These are phyloP conservation scores for Raffaelea albimanens DNA, from an alignment of 2,329 filamentous ascomycete genomes.

Conservation along the genomic window DNA sequence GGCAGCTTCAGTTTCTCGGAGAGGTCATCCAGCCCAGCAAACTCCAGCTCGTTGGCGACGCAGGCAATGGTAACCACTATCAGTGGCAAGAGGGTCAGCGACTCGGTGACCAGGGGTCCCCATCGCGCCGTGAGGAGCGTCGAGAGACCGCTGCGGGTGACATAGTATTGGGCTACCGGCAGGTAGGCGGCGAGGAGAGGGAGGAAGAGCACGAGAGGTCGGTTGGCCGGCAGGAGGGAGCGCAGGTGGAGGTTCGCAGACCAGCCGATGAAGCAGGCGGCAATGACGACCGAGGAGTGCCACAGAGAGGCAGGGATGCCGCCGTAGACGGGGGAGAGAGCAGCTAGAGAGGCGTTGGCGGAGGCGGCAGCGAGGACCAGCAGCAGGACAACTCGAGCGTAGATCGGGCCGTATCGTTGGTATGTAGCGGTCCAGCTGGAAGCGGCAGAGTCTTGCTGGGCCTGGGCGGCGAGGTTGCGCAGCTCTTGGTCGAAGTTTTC, in stretches of 20 bases:
- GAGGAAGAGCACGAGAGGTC: slow-evolving; percentile 45
- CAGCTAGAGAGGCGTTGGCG: slow-evolving; percentile 63
- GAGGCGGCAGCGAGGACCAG: slow-evolving; percentile 51
- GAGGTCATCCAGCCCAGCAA: slow-evolving; percentile 28
- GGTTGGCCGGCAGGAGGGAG: slow-evolving; percentile 32
- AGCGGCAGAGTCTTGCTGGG: slow-evolving; percentile 25
- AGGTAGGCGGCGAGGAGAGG: slow-evolving; percentile 69
- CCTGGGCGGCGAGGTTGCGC: slow-evolving; percentile 37
- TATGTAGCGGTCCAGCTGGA: not conserved
- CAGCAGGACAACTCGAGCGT: slow-evolving; percentile 32
- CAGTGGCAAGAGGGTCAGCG: slow-evolving; percentile 62
- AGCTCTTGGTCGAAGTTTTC: slow-evolving; percentile 46
- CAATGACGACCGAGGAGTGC: slow-evolving; percentile 58
- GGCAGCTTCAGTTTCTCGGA: slow-evolving; percentile 38
- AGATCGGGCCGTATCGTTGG: slow-evolving; percentile 17
- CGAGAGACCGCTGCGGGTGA: slow-evolving; percentile 53
- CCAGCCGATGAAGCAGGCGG: slow-evolving; percentile 63
- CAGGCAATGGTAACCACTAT: slow-evolving; percentile 54
- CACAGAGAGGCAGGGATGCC: slow-evolving; percentile 66
- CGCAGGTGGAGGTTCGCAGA: slow-evolving; percentile 52
- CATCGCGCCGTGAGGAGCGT: slow-evolving; percentile 53
- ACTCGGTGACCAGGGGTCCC: slow-evolving; percentile 69
- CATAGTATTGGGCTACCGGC: slow-evolving; percentile 60
- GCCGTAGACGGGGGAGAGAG: slow-evolving; percentile 80
- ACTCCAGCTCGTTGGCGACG: slow-evolving; percentile 55